Base-by-base conservation (phyloP, 805 yeast species). In the Spathaspora arborariae region DNA sequence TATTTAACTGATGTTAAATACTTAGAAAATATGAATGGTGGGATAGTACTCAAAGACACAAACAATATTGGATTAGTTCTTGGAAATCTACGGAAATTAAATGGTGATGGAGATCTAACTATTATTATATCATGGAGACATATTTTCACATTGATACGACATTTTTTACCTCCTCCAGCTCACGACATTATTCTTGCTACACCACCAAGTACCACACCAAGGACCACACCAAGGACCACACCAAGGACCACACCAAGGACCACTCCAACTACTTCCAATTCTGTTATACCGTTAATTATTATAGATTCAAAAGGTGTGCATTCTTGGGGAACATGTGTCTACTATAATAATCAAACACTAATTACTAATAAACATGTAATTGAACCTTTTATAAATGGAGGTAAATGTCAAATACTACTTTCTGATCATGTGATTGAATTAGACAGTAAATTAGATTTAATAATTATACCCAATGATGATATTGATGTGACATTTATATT, bases 21-120 rank as follows among this genome's bases (percentile, higher is more conserved):
- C 51, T 45, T 76, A 49, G 80, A 75, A 44, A 76, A 75, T 49
- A 72, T 72, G 74, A 53, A 60, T 9, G 80, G 80, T 6, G 77
- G 71, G 0, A 48, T 68, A 3, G 73, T 53, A 41, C 30, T 1
- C 15, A 30, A 4, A 10, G 21, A 4, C 47, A 42, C 1, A 45
- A 45, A 1, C 57, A 66, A 1, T n/a, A 41, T 69, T 5, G 80
- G 80, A 0, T 51, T 75, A 20, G 62, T 75, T 1, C 47, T 66
- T 49, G 74, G 78, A 0, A 65, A 62, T 42, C 44, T 74, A 19
- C 53, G 66, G 11, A 72, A 71, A 48, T 45, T 47, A 27, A 67
- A 73, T 48, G 79, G 79, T 6, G 76, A 72, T 44, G 80, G 80
- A 3, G 78, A 75, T 39, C 52, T 76, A 42, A 47, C 67, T 5